Percentiles rank a stretch among this genome's conserved stretches.
Conservation (phyloP, 1,284 basidiomycete genomes). For the Fomitopsis schrenkii region DNA sequence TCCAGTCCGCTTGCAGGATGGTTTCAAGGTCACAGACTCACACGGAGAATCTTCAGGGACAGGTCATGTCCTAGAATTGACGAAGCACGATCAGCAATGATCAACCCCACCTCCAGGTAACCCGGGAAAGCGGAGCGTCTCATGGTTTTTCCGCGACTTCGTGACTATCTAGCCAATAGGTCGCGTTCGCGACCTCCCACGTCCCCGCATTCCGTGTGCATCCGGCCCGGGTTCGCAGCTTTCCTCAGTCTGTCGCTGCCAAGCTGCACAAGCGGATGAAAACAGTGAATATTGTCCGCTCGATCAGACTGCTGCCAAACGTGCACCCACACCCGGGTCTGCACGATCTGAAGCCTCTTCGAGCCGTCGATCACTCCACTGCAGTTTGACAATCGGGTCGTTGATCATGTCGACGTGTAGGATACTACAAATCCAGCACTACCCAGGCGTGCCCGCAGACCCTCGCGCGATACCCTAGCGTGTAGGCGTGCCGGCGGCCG, state of each 20-base stretch:
- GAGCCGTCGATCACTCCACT: too few species aligned
- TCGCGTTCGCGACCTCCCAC: not conserved
- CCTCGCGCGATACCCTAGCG: not conserved
- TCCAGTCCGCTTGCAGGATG: not conserved
- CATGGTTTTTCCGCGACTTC: constrained; percentile 3
- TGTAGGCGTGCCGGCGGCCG: not conserved
- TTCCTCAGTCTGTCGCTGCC: not conserved
- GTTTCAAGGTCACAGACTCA: not conserved
- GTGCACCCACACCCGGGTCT: too few species aligned
- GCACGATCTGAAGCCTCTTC: too few species aligned
- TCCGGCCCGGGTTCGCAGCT: not conserved
- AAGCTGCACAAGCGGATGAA: not conserved
- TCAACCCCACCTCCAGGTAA: not conserved
- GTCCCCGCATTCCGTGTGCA: constrained; percentile 1
- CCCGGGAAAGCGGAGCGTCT: constrained; percentile 1
- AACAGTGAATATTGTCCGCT: not conserved
- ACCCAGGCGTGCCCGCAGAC: not conserved
- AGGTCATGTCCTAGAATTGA: not conserved
- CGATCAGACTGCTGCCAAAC: not conserved
- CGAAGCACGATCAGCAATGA: not conserved
- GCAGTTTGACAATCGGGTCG: too few species aligned
- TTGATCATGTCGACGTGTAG: not conserved
- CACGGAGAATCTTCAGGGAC: not conserved
- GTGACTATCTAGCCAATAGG: not conserved
- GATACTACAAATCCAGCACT: not conserved